Percentiles rank a stretch among this genome's conserved stretches.
phyloP scores from a whole-genome alignment of 1,139 yeast genomes.

The Lodderomyces parapsilosis region DNA sequence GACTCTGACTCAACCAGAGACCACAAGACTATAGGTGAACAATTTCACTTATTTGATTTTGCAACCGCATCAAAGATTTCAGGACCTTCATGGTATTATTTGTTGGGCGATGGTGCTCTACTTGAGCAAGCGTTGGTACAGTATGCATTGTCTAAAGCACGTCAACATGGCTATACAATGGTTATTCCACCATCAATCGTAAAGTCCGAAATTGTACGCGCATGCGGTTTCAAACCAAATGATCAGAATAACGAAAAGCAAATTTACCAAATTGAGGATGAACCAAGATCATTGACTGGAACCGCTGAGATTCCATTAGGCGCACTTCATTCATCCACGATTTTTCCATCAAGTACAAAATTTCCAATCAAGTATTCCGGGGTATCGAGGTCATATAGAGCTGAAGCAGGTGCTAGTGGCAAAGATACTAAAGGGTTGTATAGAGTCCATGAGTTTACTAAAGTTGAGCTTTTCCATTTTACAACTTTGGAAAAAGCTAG shows the following conservation, averaged over 20 bases:
- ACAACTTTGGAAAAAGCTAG: slow-evolving; percentile 46
- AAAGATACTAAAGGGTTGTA: slow-evolving; percentile 89
- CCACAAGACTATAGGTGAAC: slow-evolving; percentile 67
- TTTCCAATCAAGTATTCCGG: slow-evolving; percentile 71
- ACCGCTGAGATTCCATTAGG: slow-evolving; percentile 97
- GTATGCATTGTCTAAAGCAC: slow-evolving; percentile 68
- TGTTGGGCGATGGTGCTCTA: slow-evolving; percentile 82
- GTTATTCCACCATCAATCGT: slow-evolving; percentile 87
- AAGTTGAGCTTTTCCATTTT: slow-evolving; percentile 91
- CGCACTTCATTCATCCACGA: slow-evolving; percentile 49
- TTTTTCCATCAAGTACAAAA: slow-evolving; percentile 21
- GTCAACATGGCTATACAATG: slow-evolving; percentile 64
- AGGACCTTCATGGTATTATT: slow-evolving; percentile 88
- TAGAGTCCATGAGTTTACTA: slow-evolving; percentile 96
- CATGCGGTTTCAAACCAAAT: slow-evolving; percentile 95
- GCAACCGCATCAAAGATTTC: slow-evolving; percentile 69
- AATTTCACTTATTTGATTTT: slow-evolving; percentile 66
- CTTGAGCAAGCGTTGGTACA: slow-evolving; percentile 88
- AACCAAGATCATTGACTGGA: slow-evolving; percentile 71
- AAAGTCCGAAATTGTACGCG: slow-evolving; percentile 69
- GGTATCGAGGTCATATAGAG: slow-evolving; percentile 82
- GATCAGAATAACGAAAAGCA: slow-evolving; percentile 88
- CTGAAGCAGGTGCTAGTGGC: slow-evolving; percentile 98
- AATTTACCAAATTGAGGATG: slow-evolving; percentile 61
- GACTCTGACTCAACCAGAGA: slow-evolving; percentile 29